phyloP scores from a whole-genome alignment of 2,329 filamentous ascomycete genomes.

The Cordyceps farinosa region DNA sequence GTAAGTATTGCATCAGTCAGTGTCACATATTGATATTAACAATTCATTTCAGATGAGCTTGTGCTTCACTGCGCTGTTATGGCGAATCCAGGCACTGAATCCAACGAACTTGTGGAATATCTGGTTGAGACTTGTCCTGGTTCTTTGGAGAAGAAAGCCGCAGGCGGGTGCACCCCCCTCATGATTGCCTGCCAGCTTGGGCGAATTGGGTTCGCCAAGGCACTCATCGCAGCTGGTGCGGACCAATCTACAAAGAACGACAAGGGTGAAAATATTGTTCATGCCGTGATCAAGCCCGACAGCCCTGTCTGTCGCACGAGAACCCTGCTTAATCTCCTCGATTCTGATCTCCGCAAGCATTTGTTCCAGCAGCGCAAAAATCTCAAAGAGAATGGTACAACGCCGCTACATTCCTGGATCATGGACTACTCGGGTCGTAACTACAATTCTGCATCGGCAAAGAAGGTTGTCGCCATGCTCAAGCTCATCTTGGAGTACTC shows the following conservation, averaged over 20 bases:
- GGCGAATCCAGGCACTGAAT: constrained; percentile 36
- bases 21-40: background rate
- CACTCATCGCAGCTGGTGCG: constrained; percentile 64
- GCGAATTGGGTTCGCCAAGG: constrained; percentile 51
- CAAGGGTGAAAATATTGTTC: constrained; percentile 64
- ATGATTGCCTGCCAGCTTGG: constrained; percentile 60
- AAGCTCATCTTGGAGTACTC: constrained; percentile 52
- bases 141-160: constrained; percentile 59
- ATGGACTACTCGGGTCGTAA: constrained; percentile 14
- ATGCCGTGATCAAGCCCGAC: constrained; percentile 44
- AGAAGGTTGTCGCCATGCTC: constrained; percentile 39
- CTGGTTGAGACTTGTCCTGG: constrained; percentile 60
- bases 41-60: constrained; percentile 41
- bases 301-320: constrained; percentile 37
- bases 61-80: constrained; percentile 65
- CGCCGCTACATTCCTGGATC: constrained; percentile 62
- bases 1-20: constrained; percentile 41
- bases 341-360: constrained; percentile 50
- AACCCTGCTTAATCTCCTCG: constrained; percentile 55
- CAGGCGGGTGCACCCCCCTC: constrained; percentile 61
- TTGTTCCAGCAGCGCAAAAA: constrained; percentile 58
- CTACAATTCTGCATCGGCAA: constrained; percentile 12
- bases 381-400: constrained; percentile 49
- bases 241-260: constrained; percentile 63
- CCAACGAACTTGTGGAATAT: constrained; percentile 59